Evolutionary conservation across 1,139 yeast genomes (phyloP).

Genomic region (Magnusiomyces suaveolens): DNA sequence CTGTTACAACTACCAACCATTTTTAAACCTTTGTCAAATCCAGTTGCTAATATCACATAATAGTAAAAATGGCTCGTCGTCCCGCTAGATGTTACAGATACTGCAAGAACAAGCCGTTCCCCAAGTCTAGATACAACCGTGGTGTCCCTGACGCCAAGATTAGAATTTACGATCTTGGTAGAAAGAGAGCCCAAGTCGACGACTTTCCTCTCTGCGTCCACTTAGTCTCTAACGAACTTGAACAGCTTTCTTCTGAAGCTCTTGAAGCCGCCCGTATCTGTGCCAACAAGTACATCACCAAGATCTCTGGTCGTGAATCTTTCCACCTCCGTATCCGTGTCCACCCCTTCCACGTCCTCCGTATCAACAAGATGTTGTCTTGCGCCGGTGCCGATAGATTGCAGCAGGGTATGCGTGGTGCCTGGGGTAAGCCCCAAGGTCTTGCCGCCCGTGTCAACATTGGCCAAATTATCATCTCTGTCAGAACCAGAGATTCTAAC

Average conservation of each 20-base stretch:
- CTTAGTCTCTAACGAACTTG: constrained; percentile 97
- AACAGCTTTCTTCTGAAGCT: constrained; percentile 98
- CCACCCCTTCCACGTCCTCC: constrained; percentile 99
- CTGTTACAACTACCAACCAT: too few relatives aligned
- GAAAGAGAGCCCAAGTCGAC: constrained; percentile 98
- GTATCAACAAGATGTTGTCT: constrained; percentile 99
- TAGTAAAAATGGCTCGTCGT: constrained; percentile 96
- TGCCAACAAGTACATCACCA: constrained; percentile 99
- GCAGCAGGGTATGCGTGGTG: constrained; percentile 99
- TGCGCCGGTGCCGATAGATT: constrained; percentile 99
- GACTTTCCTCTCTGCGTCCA: constrained; percentile 99
- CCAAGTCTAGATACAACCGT: constrained; percentile 99
- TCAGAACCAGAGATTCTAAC: constrained; percentile 97
- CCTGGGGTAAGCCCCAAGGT: constrained; percentile 99
- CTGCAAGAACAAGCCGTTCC: constrained; percentile 99
- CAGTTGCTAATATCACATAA: neutral
- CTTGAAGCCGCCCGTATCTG: constrained; percentile 99
- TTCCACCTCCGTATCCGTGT: constrained; percentile 99
- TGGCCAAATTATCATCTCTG: constrained; percentile 97
- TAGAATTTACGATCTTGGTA: constrained; percentile 98
- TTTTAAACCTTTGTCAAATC: too few relatives aligned
- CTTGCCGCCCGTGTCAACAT: constrained; percentile 98
- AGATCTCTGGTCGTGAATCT: constrained; percentile 94
- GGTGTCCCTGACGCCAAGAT: constrained; percentile 99
- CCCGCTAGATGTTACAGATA: constrained; percentile 99